Base-by-base conservation (phyloP, 345 rosid genomes). In the Citrus glauca region DNA sequence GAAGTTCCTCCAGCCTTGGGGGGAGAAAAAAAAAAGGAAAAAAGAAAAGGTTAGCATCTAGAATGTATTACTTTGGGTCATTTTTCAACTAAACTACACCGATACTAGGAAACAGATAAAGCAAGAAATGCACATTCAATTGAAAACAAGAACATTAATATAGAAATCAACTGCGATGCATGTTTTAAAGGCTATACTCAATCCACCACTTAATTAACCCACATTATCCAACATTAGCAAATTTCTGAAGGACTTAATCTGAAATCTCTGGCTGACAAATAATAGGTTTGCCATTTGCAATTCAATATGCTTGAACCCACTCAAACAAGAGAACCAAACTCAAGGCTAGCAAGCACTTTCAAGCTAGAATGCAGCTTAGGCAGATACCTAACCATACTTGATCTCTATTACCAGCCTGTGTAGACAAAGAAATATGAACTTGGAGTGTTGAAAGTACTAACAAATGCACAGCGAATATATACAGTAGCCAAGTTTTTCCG, bases 1-100 rank as follows among this genome's bases (percentile, higher is more conserved):
- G 97, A 81, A 96, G 95, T 85, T 94, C 97, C 85, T 94, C 95
- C n/a, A 92, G 89, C 94, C 98, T 95, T 85, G 56, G 13, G 45
- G 45, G 45, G 3, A 40, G 19, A 4, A 48, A 5, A 2, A 2
- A 48, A 5, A 1, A 53, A 0, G 1, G 19, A 5, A 6, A 4
- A 53, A 17, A 72, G 83, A 90, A 77, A 55, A 16, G 75, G 50
- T 76, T 63, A 76, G 55, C 79, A 80, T 35, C 56, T 48, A 55
- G 59, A 24, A 55, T 50, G 24, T 10, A 56, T 63, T 8, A 65
- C 53, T 59, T 37, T 42, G 61, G 61, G 55, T 50, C 35, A 48
- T 69, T 57, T 57, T 77, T 57, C 30, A 20, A 3, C 35, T 17
- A 77, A 48, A 74, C 61, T 20, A 65, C 25, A 45, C 17, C 48